These are phyloP conservation scores for Hanseniaspora uvarum DNA, from an alignment of 1,139 yeast species.

Conservation along the genomic window DNA sequence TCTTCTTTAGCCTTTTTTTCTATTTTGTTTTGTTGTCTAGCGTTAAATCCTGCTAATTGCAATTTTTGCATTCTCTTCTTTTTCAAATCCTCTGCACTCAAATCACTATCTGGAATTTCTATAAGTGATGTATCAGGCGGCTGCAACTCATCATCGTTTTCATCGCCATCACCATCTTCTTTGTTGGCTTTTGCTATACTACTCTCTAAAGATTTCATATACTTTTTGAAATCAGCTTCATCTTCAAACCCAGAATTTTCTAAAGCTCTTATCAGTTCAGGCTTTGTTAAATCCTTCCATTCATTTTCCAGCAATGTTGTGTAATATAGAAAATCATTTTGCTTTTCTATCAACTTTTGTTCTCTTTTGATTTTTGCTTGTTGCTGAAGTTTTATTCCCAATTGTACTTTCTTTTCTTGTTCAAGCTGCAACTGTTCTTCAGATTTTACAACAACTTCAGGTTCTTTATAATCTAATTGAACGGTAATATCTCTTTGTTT, in stretches of 20 bases:
- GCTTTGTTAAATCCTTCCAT: conserved; percentile 41
- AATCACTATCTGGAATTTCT: conserved; percentile 73
- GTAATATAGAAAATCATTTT: conserved; percentile 68
- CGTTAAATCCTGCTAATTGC: conserved; percentile 78
- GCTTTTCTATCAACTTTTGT: conserved; percentile 71
- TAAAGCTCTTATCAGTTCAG: conserved; percentile 37
- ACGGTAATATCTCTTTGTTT: conserved; percentile 61
- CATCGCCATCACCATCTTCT: conserved; percentile 44
- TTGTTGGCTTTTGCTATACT: conserved; percentile 62
- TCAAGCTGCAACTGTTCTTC: conserved; percentile 74
- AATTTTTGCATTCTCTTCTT: conserved; percentile 80
- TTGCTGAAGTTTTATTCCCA: conserved; percentile 80
- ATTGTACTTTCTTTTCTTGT: conserved; percentile 72
- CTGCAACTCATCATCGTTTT: conserved; percentile 35
- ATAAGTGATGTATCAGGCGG: conserved; percentile 69
- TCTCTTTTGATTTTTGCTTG: conserved; percentile 79
- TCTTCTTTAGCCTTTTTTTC: conserved; percentile 54
- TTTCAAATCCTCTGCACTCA: conserved; percentile 67
- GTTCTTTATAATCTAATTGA: conserved; percentile 70
- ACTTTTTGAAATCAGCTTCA: conserved; percentile 59
- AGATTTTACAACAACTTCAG: conserved; percentile 56
- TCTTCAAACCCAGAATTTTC: conserved; percentile 72
- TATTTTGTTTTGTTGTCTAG: conserved; percentile 70
- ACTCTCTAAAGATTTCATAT: conserved; percentile 55
- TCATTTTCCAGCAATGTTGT: conserved; percentile 43